Evolutionary conservation across 352 stramenopile species (phyloP).

Genomic region (Phytopythium litorale): DNA sequence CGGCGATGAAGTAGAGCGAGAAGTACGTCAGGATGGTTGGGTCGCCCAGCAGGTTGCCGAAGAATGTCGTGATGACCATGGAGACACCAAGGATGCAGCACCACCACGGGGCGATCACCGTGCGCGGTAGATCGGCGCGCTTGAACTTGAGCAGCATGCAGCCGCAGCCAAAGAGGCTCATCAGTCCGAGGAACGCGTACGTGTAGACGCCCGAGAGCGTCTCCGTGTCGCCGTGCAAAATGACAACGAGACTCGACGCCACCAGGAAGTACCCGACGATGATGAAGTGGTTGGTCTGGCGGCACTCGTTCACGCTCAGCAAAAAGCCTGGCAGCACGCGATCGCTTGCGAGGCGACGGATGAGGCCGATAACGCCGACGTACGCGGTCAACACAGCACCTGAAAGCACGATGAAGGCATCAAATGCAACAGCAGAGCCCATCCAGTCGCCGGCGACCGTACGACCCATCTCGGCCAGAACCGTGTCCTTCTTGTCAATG

Average conservation of each 20-base stretch:
- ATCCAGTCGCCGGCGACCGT: constrained; percentile 73
- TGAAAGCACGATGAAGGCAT: constrained; percentile 94
- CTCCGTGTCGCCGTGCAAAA: constrained; percentile 89
- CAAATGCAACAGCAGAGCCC: constrained; percentile 77
- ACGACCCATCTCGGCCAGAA: constrained; percentile 90
- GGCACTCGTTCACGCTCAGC: constrained; percentile 74
- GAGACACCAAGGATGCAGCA: constrained; percentile 73
- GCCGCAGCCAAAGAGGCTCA: constrained; percentile 92
- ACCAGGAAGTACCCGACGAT: constrained; percentile 91
- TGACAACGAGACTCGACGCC: constrained; percentile 83
- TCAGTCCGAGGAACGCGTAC: constrained; percentile 93
- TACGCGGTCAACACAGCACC: constrained; percentile 93
- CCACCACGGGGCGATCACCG: constrained; percentile 88
- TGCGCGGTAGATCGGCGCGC: constrained; percentile 83
- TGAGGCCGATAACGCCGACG: constrained; percentile 90
- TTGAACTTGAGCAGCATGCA: constrained; percentile 96
- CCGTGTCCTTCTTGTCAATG: constrained; percentile 82
- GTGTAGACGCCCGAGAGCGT: constrained; percentile 94
- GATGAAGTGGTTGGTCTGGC: constrained; percentile 91
- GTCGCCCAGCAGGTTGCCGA: constrained; percentile 84
- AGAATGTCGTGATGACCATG: constrained; percentile 82
- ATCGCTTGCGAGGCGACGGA: constrained; percentile 91
- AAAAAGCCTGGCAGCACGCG: constrained; percentile 81
- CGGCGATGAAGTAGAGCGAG: constrained; percentile 83
- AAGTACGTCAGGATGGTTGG: constrained; percentile 88